phyloP scores from a whole-genome alignment of 192 early-diverging fungal genomes.

The Mortierella antarctica region DNA sequence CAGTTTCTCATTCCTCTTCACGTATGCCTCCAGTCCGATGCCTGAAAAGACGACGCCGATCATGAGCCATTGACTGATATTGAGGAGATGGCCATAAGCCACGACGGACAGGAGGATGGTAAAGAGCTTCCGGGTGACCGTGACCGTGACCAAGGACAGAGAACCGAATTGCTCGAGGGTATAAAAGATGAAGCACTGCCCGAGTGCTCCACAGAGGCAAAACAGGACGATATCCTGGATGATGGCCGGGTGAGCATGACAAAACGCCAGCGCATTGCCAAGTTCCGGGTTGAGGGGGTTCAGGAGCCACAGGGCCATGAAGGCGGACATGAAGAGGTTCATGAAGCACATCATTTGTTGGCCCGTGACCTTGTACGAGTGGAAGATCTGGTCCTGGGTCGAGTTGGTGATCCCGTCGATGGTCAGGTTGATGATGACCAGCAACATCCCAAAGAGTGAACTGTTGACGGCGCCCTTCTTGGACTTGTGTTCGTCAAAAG shows the following conservation, averaged over 20 bases:
- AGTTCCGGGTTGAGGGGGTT: constrained; percentile 88
- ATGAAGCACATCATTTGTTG: constrained; percentile 98
- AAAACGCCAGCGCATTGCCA: constrained; percentile 79
- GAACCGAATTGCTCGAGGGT: constrained; percentile 92
- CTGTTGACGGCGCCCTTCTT: constrained; percentile 61
- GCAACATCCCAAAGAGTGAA: constrained; percentile 82
- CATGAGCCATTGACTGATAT: constrained; percentile 86
- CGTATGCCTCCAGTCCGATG: constrained; percentile 80
- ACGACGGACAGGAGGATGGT: constrained; percentile 93
- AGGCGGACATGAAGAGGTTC: constrained; percentile 83
- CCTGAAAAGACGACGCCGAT: constrained; percentile 91
- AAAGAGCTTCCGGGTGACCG: constrained; percentile 96
- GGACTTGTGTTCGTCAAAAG: constrained; percentile 48
- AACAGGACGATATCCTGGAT: constrained; percentile 88
- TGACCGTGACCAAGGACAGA: constrained; percentile 89
- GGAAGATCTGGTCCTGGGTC: constrained; percentile 95
- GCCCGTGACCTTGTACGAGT: constrained; percentile 82
- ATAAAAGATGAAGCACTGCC: constrained; percentile 98
- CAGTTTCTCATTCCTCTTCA: constrained; percentile 68
- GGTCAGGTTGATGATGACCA: constrained; percentile 87
- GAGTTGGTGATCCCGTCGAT: constrained; percentile 96
- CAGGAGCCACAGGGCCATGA: constrained; percentile 82
- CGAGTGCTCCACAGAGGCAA: constrained; percentile 90
- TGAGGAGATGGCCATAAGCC: constrained; percentile 86
- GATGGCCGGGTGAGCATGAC: constrained; percentile 81